These are phyloP conservation scores for Yamadazyma dendronema DNA, from an alignment of 1,139 yeast genomes.

Conservation along the genomic window DNA sequence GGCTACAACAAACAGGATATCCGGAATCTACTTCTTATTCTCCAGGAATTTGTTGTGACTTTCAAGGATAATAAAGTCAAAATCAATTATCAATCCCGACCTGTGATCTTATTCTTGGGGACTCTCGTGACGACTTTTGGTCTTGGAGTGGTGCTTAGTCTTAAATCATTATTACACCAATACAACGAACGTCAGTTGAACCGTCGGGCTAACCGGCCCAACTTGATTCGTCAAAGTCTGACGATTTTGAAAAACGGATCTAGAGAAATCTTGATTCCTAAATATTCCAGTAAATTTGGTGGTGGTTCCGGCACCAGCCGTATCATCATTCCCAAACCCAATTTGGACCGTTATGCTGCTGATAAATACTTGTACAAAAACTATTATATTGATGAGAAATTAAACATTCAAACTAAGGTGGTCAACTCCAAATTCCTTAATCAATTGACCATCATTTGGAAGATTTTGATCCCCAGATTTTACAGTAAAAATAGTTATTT, in stretches of 20 bases:
- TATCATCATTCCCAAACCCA: constrained; percentile 59
- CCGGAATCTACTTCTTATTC: constrained; percentile 30
- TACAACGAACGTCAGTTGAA: constrained; percentile 31
- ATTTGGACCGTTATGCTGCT: constrained; percentile 62
- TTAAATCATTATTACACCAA: constrained; percentile 30
- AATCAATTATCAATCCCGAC: constrained; percentile 45
- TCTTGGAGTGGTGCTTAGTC: constrained; percentile 35
- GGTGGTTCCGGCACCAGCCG: constrained; percentile 35
- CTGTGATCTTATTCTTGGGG: constrained; percentile 43
- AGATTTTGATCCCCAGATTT: constrained; percentile 74
- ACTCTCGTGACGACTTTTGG: constrained; percentile 46
- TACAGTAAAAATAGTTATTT: constrained; percentile 67
- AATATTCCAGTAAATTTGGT: constrained; percentile 22
- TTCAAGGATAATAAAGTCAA: constrained; percentile 38
- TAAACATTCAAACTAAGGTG: constrained; percentile 34
- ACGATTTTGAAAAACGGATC: constrained; percentile 52
- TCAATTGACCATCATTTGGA: constrained; percentile 77
- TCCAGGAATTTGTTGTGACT: constrained; percentile 39
- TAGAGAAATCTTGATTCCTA: constrained; percentile 55
- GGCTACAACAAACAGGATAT: constrained; percentile 36
- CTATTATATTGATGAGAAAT: constrained; percentile 39
- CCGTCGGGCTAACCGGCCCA: constrained; percentile 32
- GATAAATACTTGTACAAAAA: constrained; percentile 63
- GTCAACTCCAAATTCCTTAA: constrained; percentile 68
- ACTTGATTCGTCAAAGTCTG: constrained; percentile 42